phyloP scores from a whole-genome alignment of 169 alveolate species.

The Plasmodium berghei region DNA sequence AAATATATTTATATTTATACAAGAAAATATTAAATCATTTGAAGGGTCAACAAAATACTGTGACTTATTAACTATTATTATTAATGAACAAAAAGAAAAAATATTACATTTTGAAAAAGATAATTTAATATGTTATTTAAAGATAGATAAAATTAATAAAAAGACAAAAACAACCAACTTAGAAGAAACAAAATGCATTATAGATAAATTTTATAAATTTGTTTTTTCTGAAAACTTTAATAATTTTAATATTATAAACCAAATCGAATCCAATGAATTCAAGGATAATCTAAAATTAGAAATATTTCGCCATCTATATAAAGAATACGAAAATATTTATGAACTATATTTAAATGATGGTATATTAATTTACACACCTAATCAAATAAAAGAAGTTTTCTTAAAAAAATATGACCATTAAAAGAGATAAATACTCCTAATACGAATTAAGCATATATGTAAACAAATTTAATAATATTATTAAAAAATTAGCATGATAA shows the following conservation, averaged over 20 bases:
- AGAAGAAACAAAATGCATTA: slow-evolving; percentile 27
- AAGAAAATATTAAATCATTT: slow-evolving; percentile 41
- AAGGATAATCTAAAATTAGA: slow-evolving; percentile 19
- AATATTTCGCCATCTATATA: slow-evolving; percentile 18
- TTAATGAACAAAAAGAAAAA: slow-evolving; percentile 49
- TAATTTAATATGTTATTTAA: slow-evolving; percentile 12
- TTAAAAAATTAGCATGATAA: no score
- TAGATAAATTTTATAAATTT: slow-evolving; percentile 64
- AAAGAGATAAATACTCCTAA: not conserved
- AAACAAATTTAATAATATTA: no score
- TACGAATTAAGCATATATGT: not conserved
- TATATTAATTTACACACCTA: slow-evolving; percentile 23
- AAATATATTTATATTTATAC: slow-evolving; percentile 61
- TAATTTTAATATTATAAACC: slow-evolving; percentile 24
- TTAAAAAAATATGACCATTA: slow-evolving; percentile 15
- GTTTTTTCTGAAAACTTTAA: slow-evolving; percentile 40
- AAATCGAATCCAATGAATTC: slow-evolving; percentile 41
- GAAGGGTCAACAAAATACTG: slow-evolving; percentile 66
- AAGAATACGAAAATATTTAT: slow-evolving; percentile 30
- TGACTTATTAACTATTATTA: slow-evolving; percentile 44
- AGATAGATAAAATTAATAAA: slow-evolving; percentile 39
- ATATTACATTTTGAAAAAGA: slow-evolving; percentile 25
- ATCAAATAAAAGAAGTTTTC: slow-evolving; percentile 51
- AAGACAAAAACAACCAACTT: slow-evolving; percentile 3
- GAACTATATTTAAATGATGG: slow-evolving; percentile 20